phyloP scores from a whole-genome alignment of 78 protist species.

The slime mould (Dictyostelium discoideum) region DNA sequence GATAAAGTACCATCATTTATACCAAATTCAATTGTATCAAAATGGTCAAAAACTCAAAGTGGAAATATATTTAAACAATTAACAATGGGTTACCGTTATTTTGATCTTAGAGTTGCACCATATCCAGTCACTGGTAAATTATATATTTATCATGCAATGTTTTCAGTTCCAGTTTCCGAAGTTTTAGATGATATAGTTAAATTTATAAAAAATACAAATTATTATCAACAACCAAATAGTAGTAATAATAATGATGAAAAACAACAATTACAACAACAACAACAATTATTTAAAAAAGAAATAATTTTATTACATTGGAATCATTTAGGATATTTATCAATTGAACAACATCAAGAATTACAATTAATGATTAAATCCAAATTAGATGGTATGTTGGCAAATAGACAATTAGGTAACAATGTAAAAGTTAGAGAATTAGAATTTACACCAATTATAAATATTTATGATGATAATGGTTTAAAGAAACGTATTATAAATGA shows the following conservation, averaged over 20 bases:
- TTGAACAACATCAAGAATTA: background rate
- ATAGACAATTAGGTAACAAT: background rate
- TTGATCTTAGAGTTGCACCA: conserved; percentile 13
- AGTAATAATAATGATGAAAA: background rate
- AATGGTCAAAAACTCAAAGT: conserved; percentile 26
- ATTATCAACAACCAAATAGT: too few relatives aligned
- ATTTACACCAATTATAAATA: background rate
- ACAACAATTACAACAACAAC: background rate
- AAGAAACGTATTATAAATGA: background rate
- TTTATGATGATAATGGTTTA: background rate
- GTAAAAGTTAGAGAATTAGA: background rate
- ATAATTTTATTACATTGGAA: conserved; percentile 11
- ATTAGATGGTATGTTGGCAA: background rate
- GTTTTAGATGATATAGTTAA: conserved; percentile 1
- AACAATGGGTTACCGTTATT: background rate
- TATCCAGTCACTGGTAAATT: background rate
- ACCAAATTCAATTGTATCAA: background rate
- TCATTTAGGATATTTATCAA: background rate
- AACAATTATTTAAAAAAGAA: background rate
- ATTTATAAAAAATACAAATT: background rate
- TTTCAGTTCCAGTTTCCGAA: background rate
- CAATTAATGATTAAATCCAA: background rate
- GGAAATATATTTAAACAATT: background rate
- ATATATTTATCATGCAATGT: background rate
- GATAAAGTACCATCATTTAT: background rate